Percentiles rank a stretch among this genome's conserved stretches.
Evolutionary conservation across 2,329 filamentous ascomycete species (phyloP).

Genomic region (Fusarium nanum): DNA sequence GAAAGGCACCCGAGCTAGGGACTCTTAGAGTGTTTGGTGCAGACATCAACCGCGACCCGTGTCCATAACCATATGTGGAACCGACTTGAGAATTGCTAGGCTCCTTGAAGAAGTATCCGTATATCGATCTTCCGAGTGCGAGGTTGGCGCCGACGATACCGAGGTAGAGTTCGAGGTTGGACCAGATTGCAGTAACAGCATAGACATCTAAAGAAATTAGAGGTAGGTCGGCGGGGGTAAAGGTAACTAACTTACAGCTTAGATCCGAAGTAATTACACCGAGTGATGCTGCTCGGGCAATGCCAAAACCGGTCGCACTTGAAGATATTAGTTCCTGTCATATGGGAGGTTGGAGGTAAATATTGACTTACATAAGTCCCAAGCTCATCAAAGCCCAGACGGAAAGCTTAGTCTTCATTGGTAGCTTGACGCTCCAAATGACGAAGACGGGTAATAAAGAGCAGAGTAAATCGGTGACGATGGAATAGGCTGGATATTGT

Average conservation of each 20-base stretch:
- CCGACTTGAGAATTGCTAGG: slow-evolving; percentile 2
- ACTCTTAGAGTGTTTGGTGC: slow-evolving; percentile 22
- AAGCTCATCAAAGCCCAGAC: slow-evolving; percentile 52
- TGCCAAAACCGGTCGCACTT: slow-evolving; percentile 38
- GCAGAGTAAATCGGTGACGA: slow-evolving; percentile 35
- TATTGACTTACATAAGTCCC: slow-evolving; percentile 38
- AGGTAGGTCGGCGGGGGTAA: accelerated
- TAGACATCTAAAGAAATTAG: slow-evolving; percentile 43
- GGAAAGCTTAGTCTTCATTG: slow-evolving; percentile 46
- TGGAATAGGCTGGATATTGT: slow-evolving; percentile 23
- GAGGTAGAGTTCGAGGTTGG: slow-evolving; percentile 52
- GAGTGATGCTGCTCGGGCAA: slow-evolving; percentile 39
- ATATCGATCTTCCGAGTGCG: slow-evolving; percentile 39
- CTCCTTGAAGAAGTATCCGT: slow-evolving; percentile 27
- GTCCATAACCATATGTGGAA: slow-evolving; percentile 7
- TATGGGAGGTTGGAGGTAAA: accelerated
- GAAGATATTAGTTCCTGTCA: background rate
- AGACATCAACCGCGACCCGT: slow-evolving; percentile 11
- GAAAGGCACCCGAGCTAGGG: slow-evolving; percentile 13
- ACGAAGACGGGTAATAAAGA: slow-evolving; percentile 48
- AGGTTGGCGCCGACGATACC: slow-evolving; percentile 54
- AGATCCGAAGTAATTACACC: slow-evolving; percentile 37
- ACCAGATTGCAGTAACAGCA: slow-evolving; percentile 54
- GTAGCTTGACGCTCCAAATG: slow-evolving; percentile 51
- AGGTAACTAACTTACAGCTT: slow-evolving; percentile 24